Conservation (phyloP, 139 green algal species). For the Closterium sp. region DNA sequence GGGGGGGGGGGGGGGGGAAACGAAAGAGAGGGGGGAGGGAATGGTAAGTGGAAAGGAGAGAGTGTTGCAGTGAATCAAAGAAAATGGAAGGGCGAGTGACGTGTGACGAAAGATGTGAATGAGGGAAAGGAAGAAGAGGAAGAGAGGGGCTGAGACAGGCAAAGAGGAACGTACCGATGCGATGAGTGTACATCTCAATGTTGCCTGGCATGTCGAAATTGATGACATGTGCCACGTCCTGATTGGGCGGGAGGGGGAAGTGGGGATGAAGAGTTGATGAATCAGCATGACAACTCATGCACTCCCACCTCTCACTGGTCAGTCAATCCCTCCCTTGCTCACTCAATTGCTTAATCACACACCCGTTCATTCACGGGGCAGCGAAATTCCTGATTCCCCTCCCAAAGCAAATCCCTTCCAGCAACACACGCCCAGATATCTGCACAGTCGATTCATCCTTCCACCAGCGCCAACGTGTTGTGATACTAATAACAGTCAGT, state of each 20-base stretch:
- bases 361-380: too few species aligned
- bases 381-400: too few species aligned
- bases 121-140: background rate
- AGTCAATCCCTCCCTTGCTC: background rate
- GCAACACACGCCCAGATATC: too few species aligned
- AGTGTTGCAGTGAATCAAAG: background rate
- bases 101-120: background rate
- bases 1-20: too few species aligned
- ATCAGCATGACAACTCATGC: background rate
- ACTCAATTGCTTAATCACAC: background rate
- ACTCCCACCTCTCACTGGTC: background rate
- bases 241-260: background rate
- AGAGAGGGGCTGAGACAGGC: background rate
- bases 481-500: too few species aligned
- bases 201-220: slow-evolving; percentile 97
- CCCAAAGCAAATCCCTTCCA: too few species aligned
- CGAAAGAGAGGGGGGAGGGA: too few species aligned
- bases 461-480: too few species aligned
- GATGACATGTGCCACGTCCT: slow-evolving; percentile 85
- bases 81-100: background rate
- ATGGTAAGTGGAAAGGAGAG: too few species aligned
- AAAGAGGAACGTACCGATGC: slow-evolving; percentile 54
- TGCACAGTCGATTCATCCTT: too few species aligned
- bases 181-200: slow-evolving; percentile 97
- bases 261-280: background rate